Evolutionary conservation across 2,329 filamentous ascomycete species (phyloP), one percentile per base, ranked within the genome.

Genomic region (Talaromyces sp.): DNA sequence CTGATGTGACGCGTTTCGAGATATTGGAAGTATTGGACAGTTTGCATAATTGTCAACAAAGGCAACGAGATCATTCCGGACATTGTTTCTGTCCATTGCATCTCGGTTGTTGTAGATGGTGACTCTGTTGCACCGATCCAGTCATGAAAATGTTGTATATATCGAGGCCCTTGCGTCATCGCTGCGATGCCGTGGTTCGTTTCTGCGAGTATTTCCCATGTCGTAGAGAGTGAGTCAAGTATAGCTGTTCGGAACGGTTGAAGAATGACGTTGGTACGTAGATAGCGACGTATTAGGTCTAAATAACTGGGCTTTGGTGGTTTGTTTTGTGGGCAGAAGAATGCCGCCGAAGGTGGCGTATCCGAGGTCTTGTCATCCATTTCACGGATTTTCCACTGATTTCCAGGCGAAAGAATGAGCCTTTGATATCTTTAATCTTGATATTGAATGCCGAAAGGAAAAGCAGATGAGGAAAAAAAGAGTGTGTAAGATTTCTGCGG

Each of bases 1-100:
- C 33, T 14, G 7, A 62, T 62, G 3, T 37, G 31, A 11, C 60
- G 48, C 40, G 48, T 42, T 44, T 63, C 48, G 11, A 63, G 56
- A 8, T 59, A 63, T 44, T 63, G 61, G 14, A 63, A 55, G 21
- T 63, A 63, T 28, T 63, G 61, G 2, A 58, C 61, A 18, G 33
- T 54, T 48, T 63, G 61, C 55, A 60, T 63, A 5, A 60, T 39
- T 4, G 57, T 60, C 7, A 63, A 37, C 16, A 63, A 37, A 1
- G 61, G 61, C 1, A 63, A 28, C 1, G 61, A 63, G 25, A 63
- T 58, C 21, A 63, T n/a, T 1, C 61, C 61, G 16, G 61, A 63
- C 61, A 63, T 59, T n/a, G 44, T 63, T 28, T 63, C 48, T 12
- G n/a, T 63, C 55, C 55, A 58, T 60, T 59, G 44, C 60, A 62